Percentiles rank a stretch among this genome's conserved stretches.
phyloP scores from a whole-genome alignment of 345 rosid species.

The Gossypium longicalyx region DNA sequence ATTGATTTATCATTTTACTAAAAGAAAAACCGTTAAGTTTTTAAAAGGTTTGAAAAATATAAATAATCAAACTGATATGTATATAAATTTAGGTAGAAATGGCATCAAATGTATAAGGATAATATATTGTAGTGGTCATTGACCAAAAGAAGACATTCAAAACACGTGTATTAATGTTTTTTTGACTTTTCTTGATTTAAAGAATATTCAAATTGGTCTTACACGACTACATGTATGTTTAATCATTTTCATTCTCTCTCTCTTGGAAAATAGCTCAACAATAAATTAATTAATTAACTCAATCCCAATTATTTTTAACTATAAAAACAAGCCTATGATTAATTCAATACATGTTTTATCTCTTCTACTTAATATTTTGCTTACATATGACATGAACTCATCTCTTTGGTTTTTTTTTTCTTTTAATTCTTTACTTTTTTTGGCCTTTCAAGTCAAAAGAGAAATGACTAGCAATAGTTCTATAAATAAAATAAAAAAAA shows the following conservation, averaged over 20 bases:
- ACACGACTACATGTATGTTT: background rate
- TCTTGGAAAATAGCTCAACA: background rate
- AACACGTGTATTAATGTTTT: background rate
- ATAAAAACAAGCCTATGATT: background rate
- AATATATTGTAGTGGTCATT: background rate
- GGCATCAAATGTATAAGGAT: background rate
- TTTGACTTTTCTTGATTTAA: background rate
- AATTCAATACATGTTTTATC: too few species aligned
- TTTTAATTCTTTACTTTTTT: background rate
- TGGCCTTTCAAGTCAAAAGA: background rate
- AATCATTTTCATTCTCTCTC: background rate
- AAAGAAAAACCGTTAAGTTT: too few species aligned
- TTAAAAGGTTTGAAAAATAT: too few species aligned
- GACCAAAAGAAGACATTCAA: background rate
- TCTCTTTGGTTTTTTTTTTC: background rate
- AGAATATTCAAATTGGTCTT: background rate
- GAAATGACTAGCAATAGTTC: slow-evolving; percentile 6
- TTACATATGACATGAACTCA: background rate
- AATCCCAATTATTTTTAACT: background rate
- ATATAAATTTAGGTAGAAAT: background rate
- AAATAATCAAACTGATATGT: too few species aligned
- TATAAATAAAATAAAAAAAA: background rate
- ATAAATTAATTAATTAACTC: background rate
- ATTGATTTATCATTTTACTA: too few species aligned
- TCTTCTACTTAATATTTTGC: background rate